Evolutionary conservation across 371 early-diverging fungal species (phyloP).

Genomic region (Sporodiniella umbellata): DNA sequence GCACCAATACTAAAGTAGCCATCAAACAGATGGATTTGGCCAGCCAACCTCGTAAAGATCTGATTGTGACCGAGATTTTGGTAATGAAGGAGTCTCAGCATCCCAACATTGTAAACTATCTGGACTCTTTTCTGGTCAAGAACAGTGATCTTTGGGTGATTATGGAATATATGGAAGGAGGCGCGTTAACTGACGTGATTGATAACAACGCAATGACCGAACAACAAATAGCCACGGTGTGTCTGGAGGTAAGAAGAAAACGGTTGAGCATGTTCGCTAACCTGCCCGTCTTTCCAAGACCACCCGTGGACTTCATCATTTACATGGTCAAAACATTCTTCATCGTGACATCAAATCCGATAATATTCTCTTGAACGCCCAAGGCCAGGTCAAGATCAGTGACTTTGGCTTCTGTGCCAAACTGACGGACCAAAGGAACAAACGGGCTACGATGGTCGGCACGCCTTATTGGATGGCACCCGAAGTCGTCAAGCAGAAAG

Average conservation of each 20-base stretch:
- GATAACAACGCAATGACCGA: slow-evolving; percentile 89
- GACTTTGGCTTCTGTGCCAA: slow-evolving; percentile 97
- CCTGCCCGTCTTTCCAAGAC: too few relatives aligned
- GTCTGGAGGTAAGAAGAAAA: slow-evolving; percentile 63
- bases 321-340: slow-evolving; percentile 89
- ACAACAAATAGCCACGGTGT: slow-evolving; percentile 87
- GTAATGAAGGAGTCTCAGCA: slow-evolving; percentile 96
- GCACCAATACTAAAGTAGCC: slow-evolving; percentile 77
- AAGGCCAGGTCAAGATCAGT: slow-evolving; percentile 86
- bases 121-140: slow-evolving; percentile 86
- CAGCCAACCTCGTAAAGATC: slow-evolving; percentile 91
- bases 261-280: too few relatives aligned
- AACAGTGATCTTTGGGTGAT: slow-evolving; percentile 93
- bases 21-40: slow-evolving; percentile 97
- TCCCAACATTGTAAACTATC: slow-evolving; percentile 93
- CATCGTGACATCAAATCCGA: slow-evolving; percentile 97
- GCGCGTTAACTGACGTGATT: slow-evolving; percentile 94
- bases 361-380: slow-evolving; percentile 82
- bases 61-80: slow-evolving; percentile 94
- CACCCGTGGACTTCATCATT: slow-evolving; percentile 83
- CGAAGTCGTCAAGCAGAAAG: slow-evolving; percentile 87
- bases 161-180: slow-evolving; percentile 99
- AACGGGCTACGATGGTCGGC: slow-evolving; percentile 96
- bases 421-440: slow-evolving; percentile 77
- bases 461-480: slow-evolving; percentile 96